Conservation (phyloP, 108 stramenopile genomes). For the Cyclostephanos tholiformis region DNA sequence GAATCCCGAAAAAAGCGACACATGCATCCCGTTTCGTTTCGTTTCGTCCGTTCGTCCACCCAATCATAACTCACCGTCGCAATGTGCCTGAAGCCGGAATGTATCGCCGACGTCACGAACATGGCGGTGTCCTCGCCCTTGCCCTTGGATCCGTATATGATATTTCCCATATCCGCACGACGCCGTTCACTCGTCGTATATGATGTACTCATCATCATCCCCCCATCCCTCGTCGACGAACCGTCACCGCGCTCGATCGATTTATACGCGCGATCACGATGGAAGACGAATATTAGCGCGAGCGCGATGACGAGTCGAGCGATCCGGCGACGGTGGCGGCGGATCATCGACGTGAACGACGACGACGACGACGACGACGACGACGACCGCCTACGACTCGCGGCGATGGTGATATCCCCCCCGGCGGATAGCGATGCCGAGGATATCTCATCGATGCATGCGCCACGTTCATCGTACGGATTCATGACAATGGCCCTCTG, state of each 20-base stretch:
- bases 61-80: conserved; percentile 30
- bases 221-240: too few species aligned
- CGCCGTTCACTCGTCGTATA: background rate
- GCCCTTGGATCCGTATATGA: conserved; percentile 33
- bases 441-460: background rate
- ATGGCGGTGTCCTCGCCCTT: conserved; percentile 35
- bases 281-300: background rate
- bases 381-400: background rate
- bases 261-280: background rate
- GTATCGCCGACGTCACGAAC: conserved; percentile 37
- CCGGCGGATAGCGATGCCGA: background rate
- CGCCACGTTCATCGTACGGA: background rate
- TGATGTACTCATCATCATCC: too few species aligned
- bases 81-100: conserved; percentile 48
- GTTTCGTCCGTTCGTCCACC: background rate
- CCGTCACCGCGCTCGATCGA: background rate
- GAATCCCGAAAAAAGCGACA: background rate
- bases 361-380: background rate
- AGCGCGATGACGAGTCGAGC: background rate
- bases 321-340: background rate
- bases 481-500: background rate
- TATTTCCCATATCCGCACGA: conserved; percentile 25
- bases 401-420: background rate
- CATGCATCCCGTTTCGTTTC: too few species aligned
- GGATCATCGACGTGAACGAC: too few species aligned